These are phyloP conservation scores for Austropuccinia psidii DNA, from an alignment of 1,284 basidiomycete genomes.

Conservation along the genomic window DNA sequence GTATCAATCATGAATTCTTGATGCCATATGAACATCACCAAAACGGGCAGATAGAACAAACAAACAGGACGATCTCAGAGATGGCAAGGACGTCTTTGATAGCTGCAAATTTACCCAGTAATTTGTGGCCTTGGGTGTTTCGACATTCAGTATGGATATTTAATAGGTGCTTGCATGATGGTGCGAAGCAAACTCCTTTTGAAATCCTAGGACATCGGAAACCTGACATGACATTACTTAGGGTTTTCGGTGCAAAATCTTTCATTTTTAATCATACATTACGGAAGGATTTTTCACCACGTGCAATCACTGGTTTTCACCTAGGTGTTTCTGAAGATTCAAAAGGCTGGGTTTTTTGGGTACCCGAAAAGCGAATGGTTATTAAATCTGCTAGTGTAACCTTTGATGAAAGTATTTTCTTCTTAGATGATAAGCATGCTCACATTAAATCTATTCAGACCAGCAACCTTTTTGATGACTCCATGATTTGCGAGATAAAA, in stretches of 20 bases:
- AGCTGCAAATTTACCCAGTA: not conserved
- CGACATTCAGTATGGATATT: not conserved
- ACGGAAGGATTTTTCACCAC: not conserved
- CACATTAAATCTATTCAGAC: no score
- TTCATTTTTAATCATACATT: not conserved
- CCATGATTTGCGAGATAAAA: no score
- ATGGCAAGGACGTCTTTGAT: slow-evolving; percentile 3
- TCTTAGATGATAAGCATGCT: no score
- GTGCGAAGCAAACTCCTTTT: not conserved
- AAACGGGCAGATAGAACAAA: not conserved
- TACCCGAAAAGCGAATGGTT: no score
- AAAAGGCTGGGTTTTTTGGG: slow-evolving; percentile 1
- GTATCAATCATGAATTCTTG: not conserved
- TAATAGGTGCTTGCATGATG: not conserved
- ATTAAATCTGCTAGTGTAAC: no score
- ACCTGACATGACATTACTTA: not conserved
- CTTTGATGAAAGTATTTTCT: no score
- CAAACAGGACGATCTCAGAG: not conserved
- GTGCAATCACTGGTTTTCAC: not conserved
- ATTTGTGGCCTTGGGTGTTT: not conserved
- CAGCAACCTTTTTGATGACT: no score
- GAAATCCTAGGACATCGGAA: no score
- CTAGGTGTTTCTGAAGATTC: not conserved
- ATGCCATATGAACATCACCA: slow-evolving; percentile 5
- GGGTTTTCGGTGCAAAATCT: not conserved